Evolutionary conservation across 805 yeast species (phyloP), one percentile per base, ranked within the genome.

Genomic region (Barnettozyma californica): DNA sequence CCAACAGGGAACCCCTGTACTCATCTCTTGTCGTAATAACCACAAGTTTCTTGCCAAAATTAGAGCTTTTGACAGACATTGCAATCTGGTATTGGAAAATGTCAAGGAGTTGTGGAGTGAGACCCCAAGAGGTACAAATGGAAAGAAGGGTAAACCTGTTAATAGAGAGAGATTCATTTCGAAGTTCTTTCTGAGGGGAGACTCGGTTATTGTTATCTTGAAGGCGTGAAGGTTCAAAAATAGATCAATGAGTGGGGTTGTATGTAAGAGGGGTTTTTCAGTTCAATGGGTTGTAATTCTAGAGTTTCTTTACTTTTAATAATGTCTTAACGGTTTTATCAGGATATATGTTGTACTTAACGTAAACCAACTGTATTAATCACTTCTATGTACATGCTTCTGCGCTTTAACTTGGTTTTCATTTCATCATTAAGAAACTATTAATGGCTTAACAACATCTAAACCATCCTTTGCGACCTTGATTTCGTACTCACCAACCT

Each of bases 21-120:
- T 94, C 50, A 86, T 94, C 51, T 87, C 96, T 19, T 78, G 95
- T 51, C 77, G 99, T 61, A 94, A 94, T 65, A 91, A 92, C 66
- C 97, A 91, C 63, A 94, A 94, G 67, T 74, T 94, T 37, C 77
- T 94, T 27, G 96, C 91, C 2, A 81, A 87, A 55, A 94, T 94
- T 44, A 87, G 87, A 61, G 97, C 98, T 0, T 94, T 90, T 66
- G 99, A 94, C 65, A 82, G 96, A 62, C 99, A 94, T 68, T 85
- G 96, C 53, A 94, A 94, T 66, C 80, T 94, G 86, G 84, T 94
- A 9, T 70, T 94, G 51, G 96, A 88, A 61, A 88, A 90, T 59
- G 97, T 92, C 33, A 89, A 87, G 64, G 99, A 94, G 67, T 65
- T 77, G 62, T 84, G 91, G 91, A 77, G 81, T 0, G 90, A 82